phyloP scores from a whole-genome alignment of 164 flowering plant species.

The Aristolochia fimbriata region DNA sequence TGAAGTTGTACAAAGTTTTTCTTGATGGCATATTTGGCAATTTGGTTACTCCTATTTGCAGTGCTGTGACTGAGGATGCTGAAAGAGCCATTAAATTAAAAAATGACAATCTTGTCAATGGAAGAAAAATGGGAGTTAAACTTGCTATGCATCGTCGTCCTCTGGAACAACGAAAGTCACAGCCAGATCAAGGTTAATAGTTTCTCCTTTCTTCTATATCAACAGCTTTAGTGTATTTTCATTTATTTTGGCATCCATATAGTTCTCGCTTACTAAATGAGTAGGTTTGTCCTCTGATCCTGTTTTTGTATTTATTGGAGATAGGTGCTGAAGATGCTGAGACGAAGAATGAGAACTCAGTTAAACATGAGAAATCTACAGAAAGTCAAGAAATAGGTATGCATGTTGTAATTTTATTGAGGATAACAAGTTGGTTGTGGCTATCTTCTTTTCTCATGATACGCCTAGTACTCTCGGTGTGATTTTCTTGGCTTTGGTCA shows the following conservation, averaged over 20 bases:
- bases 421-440: too few species aligned
- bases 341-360: conserved; percentile 20
- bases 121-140: conserved; percentile 71
- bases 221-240: conserved; percentile 1
- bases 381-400: conserved; percentile 29
- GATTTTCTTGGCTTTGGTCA: too few species aligned
- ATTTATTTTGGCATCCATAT: not conserved
- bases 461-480: too few species aligned
- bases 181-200: conserved; percentile 45
- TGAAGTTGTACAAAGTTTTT: not conserved
- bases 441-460: too few species aligned
- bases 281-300: not conserved
- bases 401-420: too few species aligned
- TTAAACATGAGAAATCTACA: conserved; percentile 16
- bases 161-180: conserved; percentile 54
- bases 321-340: conserved; percentile 20
- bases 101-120: conserved; percentile 59
- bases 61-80: conserved; percentile 78
- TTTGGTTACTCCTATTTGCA: conserved; percentile 7
- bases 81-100: conserved; percentile 68
- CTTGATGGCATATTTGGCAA: not conserved
- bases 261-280: too few species aligned
- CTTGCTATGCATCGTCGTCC: conserved; percentile 76
- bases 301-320: conserved; percentile 5
- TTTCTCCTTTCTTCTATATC: not conserved